Evolutionary conservation across 2,329 filamentous ascomycete species (phyloP).

Genomic region (Microsporum canis): DNA sequence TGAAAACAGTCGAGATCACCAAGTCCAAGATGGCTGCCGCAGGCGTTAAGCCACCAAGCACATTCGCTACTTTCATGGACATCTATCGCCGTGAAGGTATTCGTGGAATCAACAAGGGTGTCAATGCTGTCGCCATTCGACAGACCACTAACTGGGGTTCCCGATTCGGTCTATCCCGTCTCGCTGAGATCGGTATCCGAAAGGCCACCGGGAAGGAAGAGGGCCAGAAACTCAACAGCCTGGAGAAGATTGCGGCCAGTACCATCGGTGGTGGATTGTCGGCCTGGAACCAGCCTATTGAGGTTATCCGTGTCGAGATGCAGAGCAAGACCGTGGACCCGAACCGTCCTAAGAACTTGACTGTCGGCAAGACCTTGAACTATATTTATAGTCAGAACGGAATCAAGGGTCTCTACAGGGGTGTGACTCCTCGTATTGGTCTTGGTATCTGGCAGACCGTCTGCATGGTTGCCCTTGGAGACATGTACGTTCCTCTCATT

Average conservation of each 20-base stretch:
- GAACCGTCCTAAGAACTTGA: constrained; percentile 98
- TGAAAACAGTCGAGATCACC: constrained; percentile 99
- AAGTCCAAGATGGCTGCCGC: constrained; percentile 85
- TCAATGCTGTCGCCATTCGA: constrained; percentile 95
- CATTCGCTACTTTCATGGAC: constrained; percentile 89
- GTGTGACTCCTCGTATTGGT: constrained; percentile 85
- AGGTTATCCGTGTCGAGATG: constrained; percentile 99
- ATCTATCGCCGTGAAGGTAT: constrained; percentile 95
- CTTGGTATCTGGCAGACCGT: constrained; percentile 98
- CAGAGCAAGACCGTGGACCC: constrained; percentile 98
- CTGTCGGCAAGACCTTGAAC: constrained; percentile 64
- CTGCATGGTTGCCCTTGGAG: constrained; percentile 98
- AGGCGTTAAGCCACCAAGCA: constrained; percentile 76
- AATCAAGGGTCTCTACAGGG: constrained; percentile 84
- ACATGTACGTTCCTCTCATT: constrained; percentile 58
- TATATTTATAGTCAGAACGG: constrained; percentile 93
- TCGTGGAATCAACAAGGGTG: constrained; percentile 91
- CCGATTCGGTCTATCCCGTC: constrained; percentile 82
- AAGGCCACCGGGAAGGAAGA: constrained; percentile 65
- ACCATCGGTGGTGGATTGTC: constrained; percentile 84
- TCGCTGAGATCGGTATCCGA: constrained; percentile 83
- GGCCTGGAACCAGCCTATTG: constrained; percentile 99
- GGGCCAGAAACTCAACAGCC: constrained; percentile 60
- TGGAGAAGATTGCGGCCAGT: constrained; percentile 82
- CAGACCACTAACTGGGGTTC: constrained; percentile 99